These are phyloP conservation scores for Geosmithia morbida DNA, from an alignment of 2,329 filamentous ascomycete species.

Conservation along the genomic window DNA sequence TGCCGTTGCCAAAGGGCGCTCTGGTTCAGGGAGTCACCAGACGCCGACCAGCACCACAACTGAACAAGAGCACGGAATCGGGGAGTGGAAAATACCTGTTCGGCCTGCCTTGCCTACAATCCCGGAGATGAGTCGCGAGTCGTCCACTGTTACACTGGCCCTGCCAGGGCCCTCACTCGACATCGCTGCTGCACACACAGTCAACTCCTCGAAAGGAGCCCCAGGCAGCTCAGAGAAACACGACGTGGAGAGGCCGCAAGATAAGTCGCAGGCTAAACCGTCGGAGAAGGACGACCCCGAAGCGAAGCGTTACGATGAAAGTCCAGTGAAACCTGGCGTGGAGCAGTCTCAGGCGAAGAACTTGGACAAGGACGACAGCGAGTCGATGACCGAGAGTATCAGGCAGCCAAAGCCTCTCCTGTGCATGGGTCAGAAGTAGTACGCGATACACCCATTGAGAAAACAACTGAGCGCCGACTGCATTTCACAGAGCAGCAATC, in stretches of 20 bases:
- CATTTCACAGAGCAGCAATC: neutral
- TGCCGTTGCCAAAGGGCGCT: neutral
- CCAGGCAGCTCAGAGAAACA: neutral
- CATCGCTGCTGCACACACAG: neutral
- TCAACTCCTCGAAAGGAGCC: neutral
- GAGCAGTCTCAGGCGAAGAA: neutral
- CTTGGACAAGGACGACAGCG: neutral
- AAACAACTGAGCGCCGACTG: neutral
- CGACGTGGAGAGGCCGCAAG: neutral
- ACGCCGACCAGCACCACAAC: neutral
- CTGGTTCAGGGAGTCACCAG: no score
- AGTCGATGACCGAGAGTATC: neutral
- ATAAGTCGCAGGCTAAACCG: neutral
- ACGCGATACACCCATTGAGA: neutral
- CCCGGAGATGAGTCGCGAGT: neutral
- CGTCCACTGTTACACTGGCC: neutral
- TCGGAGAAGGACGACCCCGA: neutral
- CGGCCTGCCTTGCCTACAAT: neutral
- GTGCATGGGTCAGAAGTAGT: slow-evolving; percentile 2
- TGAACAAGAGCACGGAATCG: neutral
- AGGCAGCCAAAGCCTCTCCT: neutral
- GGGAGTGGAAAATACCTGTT: neutral
- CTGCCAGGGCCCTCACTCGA: neutral
- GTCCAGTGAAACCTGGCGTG: neutral
- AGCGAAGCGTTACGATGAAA: neutral